phyloP scores from a whole-genome alignment of 2,329 filamentous ascomycete species.

The Ceratocystis diversiconidia region DNA sequence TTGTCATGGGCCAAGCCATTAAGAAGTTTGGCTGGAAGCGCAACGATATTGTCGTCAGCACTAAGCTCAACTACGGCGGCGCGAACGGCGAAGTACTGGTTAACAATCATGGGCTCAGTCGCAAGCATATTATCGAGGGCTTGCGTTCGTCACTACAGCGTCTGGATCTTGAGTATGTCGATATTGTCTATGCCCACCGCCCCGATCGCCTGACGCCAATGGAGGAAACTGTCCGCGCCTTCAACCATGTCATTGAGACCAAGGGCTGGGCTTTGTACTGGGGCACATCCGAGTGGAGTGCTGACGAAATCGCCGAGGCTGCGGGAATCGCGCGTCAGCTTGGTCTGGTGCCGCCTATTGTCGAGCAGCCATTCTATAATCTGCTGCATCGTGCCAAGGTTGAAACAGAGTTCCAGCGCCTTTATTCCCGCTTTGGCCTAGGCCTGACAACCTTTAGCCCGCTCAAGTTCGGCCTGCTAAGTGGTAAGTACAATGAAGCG shows the following conservation, averaged over 20 bases:
- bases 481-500: conserved; percentile 50
- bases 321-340: conserved; percentile 45
- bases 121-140: conserved; percentile 58
- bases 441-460: conserved; percentile 51
- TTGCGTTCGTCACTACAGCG: conserved; percentile 44
- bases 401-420: conserved; percentile 46
- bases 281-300: conserved; percentile 57
- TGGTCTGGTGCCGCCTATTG: conserved; percentile 46
- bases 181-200: conserved; percentile 55
- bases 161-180: conserved; percentile 46
- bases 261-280: conserved; percentile 56
- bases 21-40: conserved; percentile 46
- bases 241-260: conserved; percentile 39
- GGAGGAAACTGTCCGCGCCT: conserved; percentile 55
- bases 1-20: conserved; percentile 47
- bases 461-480: conserved; percentile 42
- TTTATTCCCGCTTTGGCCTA: conserved; percentile 44
- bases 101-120: conserved; percentile 53
- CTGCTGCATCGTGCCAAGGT: conserved; percentile 47
- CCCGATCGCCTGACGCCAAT: conserved; percentile 54
- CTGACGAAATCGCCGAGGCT: conserved; percentile 45
- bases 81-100: conserved; percentile 46
- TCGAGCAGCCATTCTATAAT: conserved; percentile 58
- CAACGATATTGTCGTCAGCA: conserved; percentile 46
- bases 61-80: conserved; percentile 53